These are phyloP conservation scores for Aspergillus flavus DNA, from an alignment of 2,329 filamentous ascomycete genomes.

Conservation along the genomic window DNA sequence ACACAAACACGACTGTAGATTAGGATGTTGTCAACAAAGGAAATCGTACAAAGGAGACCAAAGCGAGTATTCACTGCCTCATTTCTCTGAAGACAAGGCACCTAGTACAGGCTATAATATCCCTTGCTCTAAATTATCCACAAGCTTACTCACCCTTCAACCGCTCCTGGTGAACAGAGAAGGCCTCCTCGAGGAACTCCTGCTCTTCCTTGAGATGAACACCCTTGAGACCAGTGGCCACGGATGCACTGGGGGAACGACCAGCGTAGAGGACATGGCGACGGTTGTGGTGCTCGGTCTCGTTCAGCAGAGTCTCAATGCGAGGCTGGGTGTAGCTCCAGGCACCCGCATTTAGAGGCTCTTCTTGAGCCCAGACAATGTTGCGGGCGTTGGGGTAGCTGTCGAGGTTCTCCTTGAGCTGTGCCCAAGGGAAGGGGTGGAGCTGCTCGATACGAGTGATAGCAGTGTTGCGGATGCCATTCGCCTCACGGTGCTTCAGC, in stretches of 20 bases:
- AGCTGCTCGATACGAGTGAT: constrained; percentile 96
- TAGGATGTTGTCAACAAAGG: constrained; percentile 22
- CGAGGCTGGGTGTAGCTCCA: constrained; percentile 98
- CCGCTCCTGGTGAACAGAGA: constrained; percentile 65
- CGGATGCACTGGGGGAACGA: constrained; percentile 87
- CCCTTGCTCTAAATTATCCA: constrained; percentile 20
- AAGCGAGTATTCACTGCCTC: constrained; percentile 29
- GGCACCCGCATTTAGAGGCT: constrained; percentile 93
- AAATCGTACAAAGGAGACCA: constrained; percentile 32
- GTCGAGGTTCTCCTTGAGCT: constrained; percentile 95
- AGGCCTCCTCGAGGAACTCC: constrained; percentile 71
- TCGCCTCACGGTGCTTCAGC: constrained; percentile 84
- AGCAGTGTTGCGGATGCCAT: constrained; percentile 86
- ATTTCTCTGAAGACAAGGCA: constrained; percentile 29
- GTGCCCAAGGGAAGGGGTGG: constrained; percentile 98
- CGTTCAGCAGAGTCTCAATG: constrained; percentile 92
- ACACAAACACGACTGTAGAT: constrained; percentile 24
- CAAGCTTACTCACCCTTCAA: constrained; percentile 63
- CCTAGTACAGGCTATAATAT: constrained; percentile 20
- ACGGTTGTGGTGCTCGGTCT: constrained; percentile 89
- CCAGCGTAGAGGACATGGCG: constrained; percentile 97
- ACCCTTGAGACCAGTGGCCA: constrained; percentile 89
- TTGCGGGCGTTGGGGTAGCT: constrained; percentile 96
- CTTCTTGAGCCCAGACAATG: constrained; percentile 96
- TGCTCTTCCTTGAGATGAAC: constrained; percentile 91